Base-by-base conservation (phyloP, 495 filamentous ascomycete genomes). In the Sporormia fimetaria region DNA sequence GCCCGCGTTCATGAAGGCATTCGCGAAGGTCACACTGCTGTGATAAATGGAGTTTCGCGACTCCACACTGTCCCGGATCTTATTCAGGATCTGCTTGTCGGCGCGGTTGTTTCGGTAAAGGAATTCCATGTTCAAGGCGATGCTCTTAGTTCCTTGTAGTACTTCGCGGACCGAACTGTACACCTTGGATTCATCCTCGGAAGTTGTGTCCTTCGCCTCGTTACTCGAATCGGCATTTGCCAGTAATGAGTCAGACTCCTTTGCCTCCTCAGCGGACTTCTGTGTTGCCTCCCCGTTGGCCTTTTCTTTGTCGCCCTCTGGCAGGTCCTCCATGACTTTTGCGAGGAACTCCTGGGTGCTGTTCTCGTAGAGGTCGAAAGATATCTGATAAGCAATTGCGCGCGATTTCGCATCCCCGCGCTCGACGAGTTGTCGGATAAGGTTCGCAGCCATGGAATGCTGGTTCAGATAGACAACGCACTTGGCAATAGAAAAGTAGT, bases 1-100 rank as follows among this genome's bases (percentile, higher is more conserved):
- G 23, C 92, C 92, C n/a, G 92, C 84, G 55, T 99, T 90, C 88
- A 96, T 99, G 61, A 99, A 96, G 9, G 86, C 92, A 58, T 95
- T 95, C 45, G 90, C 88, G 48, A 99, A 85, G 0, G 90, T 96
- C 26, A 96, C 85, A 1, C 87, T 83, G 3, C 82, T 90, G 61
- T 99, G 92, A 71, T 95, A 99, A 40, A 99, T 99, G 17, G 90
- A 96, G 60, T 95, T 95, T 23, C 92, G 72, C 27, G 83, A 83
- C 57, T 99, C 92, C 17, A 99, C 66, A 49, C 87, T 94, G 60
- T 99, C 90, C 22, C 86, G 78, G 26, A 96, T 75, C 64, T 94
- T 96, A 67, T 94, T 95, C 37, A 99, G 72, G 45, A 95, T 92
- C 47, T 73, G 78, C 42, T 84, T 74, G 47, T 85, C 81, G 12